Evolutionary conservation across 192 early-diverging fungal species (phyloP), one percentile per base, ranked within the genome.

Genomic region (Umbelopsis sp.): DNA sequence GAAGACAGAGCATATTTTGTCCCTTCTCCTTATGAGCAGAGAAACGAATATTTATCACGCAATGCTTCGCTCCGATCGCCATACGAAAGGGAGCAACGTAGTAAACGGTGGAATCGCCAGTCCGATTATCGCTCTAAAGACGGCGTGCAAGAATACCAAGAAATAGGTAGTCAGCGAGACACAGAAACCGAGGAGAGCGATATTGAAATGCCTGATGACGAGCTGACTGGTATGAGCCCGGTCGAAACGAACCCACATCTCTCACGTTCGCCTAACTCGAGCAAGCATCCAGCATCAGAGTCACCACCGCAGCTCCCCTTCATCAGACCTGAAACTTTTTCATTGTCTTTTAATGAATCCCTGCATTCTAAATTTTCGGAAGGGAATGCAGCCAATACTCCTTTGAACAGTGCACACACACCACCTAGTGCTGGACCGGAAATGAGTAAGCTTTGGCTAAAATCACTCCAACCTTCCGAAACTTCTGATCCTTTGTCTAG

Each of bases 201-300:
- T 49, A 78, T 78, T 46, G 76, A 78, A 49, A 44, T 78, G 4
- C 73, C 76, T 37, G 76, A 78, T 46, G 71, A 78, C 8, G 76
- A 78, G 37, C 22, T 68, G 6, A 35, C 55, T 33, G 55, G 55
- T 3, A 61, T 61, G 55, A 61, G 55, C 25, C 55, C 30, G 8
- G 55, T 35, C 16, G 55, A 61, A 41, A 41, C 37, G 2, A 41
- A 41, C 10, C 37, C 37, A 41, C 37, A 41, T 6, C 37, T 41
- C 5, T 41, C 37, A 10, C 37, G 37, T 41, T 41, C 37, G 37
- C 37, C 37, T 41, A 41, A 10, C 37, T 41, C 37, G 0, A 41
- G 37, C 37, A 18, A 16, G 11, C 55, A 13, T 16, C 1, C 13
- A 15, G 1, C 11, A 35, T 16, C 55, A 35, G 1, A 30, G 3